Conservation (phyloP, 2,329 filamentous ascomycete genomes). For the Trichothecium roseum region DNA sequence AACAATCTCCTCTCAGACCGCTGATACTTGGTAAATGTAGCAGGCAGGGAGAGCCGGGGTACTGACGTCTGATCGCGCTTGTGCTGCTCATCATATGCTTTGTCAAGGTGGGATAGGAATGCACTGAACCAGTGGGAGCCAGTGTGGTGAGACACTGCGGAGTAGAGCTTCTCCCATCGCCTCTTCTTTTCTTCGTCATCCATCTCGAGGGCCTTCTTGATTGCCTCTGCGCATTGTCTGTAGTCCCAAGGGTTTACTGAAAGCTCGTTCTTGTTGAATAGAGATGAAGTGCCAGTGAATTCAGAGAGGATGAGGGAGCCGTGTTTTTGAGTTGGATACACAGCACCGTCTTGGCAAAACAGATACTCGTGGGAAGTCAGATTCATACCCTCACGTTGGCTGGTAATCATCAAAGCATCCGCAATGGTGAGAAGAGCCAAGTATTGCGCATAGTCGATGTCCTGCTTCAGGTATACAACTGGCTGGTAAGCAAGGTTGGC, state of each 20-base stretch:
- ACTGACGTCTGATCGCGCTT: conserved; percentile 77
- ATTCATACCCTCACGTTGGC: conserved; percentile 95
- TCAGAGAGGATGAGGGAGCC: conserved; percentile 88
- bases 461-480: conserved; percentile 87
- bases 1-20: conserved; percentile 62
- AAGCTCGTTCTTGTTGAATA: conserved; percentile 73
- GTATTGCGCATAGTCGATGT: conserved; percentile 87
- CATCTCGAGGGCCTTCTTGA: conserved; percentile 78
- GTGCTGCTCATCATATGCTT: conserved; percentile 75
- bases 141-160: conserved; percentile 69
- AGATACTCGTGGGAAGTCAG: conserved; percentile 90
- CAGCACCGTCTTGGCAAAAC: conserved; percentile 79
- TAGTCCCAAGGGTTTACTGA: conserved; percentile 96
- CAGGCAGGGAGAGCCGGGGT: conserved; percentile 65
- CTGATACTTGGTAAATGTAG: conserved; percentile 56
- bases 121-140: conserved; percentile 79
- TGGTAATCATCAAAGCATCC: conserved; percentile 88
- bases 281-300: conserved; percentile 82
- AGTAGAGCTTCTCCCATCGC: conserved; percentile 65
- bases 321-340: conserved; percentile 61
- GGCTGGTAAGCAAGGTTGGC: conserved; percentile 88
- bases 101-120: conserved; percentile 59
- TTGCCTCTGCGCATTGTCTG: conserved; percentile 74
- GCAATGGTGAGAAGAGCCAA: conserved; percentile 84
- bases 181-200: conserved; percentile 58